Percentiles rank a stretch among this genome's conserved stretches.
phyloP scores from a whole-genome alignment of 495 filamentous ascomycete species.

The Amniculicola lignicola region DNA sequence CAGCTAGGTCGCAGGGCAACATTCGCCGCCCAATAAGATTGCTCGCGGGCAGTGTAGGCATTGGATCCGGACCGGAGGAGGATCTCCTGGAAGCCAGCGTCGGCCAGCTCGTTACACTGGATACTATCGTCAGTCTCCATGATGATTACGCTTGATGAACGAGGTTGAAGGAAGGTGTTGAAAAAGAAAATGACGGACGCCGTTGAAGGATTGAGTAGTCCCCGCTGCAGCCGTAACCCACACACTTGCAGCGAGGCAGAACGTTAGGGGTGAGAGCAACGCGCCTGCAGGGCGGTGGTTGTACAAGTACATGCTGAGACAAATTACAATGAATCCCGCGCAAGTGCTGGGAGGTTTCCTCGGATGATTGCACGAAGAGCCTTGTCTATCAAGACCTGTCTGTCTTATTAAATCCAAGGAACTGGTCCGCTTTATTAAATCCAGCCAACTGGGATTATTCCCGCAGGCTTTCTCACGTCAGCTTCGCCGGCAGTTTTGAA shows the following conservation, averaged over 20 bases:
- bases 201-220: background rate
- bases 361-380: background rate
- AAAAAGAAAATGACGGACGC: slow-evolving; percentile 3
- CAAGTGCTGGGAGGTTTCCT: background rate
- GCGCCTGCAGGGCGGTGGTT: background rate
- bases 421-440: background rate
- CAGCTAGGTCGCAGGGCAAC: background rate
- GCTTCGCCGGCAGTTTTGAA: too few species aligned
- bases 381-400: too few species aligned
- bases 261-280: background rate
- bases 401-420: background rate
- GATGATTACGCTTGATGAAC: background rate
- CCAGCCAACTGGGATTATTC: background rate
- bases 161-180: background rate
- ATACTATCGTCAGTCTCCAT: slow-evolving; percentile 2
- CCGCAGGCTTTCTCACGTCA: background rate
- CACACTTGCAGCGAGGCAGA: background rate
- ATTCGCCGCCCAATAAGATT: slow-evolving; percentile 15
- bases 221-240: background rate
- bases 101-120: slow-evolving; percentile 1
- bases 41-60: slow-evolving; percentile 3
- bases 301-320: background rate
- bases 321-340: background rate
- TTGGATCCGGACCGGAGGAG: slow-evolving; percentile 1
- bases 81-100: slow-evolving; percentile 4